These are phyloP conservation scores for Rhodotorula kratochvilovae DNA, from an alignment of 768 basidiomycete species.

Conservation along the genomic window DNA sequence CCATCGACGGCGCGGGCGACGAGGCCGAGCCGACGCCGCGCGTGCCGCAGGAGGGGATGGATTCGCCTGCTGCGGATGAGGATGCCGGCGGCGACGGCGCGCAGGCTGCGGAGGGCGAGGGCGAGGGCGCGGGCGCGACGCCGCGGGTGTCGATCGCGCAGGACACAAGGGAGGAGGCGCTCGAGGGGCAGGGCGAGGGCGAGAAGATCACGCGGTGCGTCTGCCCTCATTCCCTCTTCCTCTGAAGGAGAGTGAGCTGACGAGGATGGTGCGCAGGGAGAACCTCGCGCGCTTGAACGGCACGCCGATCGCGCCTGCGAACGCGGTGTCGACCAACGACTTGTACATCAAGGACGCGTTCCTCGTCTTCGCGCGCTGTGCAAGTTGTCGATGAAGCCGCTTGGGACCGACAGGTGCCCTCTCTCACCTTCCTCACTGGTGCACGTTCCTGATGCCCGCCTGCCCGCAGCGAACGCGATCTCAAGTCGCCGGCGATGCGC, in stretches of 20 bases:
- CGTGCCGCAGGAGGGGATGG: not conserved
- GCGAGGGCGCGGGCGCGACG: not conserved
- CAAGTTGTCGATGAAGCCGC: constrained; percentile 95
- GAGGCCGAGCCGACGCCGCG: not conserved
- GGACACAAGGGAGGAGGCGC: not conserved
- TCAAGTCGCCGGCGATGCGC: constrained; percentile 94
- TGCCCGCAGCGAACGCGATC: constrained; percentile 73
- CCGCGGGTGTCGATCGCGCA: constrained; percentile 15
- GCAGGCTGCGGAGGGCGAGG: not conserved
- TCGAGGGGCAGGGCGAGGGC: constrained; percentile 6
- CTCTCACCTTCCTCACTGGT: too few relatives aligned
- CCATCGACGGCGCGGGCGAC: too few relatives aligned
- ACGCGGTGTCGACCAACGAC: constrained; percentile 58
- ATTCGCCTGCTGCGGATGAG: not conserved
- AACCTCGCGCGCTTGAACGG: constrained; percentile 31
- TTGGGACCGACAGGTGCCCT: constrained; percentile 76
- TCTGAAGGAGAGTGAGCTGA: too few relatives aligned
- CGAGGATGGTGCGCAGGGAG: not conserved
- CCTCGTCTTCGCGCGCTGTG: constrained; percentile 94
- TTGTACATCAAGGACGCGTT: constrained; percentile 96
- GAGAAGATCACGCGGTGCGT: constrained; percentile 34
- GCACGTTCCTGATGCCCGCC: constrained; percentile 31
- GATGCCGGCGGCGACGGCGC: not conserved
- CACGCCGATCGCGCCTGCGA: not conserved
- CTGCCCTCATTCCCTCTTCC: not conserved